Percentiles rank a stretch among this genome's conserved stretches.
Evolutionary conservation across 2,329 filamentous ascomycete genomes (phyloP).

Genomic region (Phyllosticta capitalensis): DNA sequence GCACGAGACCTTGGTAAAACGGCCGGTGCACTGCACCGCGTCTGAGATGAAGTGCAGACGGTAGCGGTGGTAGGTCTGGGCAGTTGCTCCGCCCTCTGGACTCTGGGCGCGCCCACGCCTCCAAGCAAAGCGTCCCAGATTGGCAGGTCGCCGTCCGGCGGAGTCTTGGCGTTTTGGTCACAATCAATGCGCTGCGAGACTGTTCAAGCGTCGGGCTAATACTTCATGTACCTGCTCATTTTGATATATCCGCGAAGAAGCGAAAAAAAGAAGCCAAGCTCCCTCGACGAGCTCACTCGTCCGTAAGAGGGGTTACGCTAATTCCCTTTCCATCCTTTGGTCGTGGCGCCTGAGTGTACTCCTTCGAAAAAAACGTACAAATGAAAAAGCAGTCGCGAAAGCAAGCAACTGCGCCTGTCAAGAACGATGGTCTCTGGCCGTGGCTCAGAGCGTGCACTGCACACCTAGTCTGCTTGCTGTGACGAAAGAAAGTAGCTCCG

Average conservation of each 20-base stretch:
- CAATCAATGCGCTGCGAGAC: too few species aligned
- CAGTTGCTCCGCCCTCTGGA: background rate
- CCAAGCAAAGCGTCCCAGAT: background rate
- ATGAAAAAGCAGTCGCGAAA: background rate
- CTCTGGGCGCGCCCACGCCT: background rate
- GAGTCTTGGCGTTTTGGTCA: background rate
- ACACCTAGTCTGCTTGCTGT: conserved; percentile 4
- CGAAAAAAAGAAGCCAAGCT: conserved; percentile 2
- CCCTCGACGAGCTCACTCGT: conserved; percentile 9
- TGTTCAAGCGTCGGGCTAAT: background rate
- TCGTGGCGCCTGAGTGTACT: conserved; percentile 4
- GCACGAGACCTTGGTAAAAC: too few species aligned
- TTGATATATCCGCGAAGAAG: background rate
- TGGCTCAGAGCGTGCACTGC: conserved; percentile 4
- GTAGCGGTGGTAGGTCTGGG: background rate
- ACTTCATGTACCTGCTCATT: background rate
- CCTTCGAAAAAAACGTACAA: conserved; percentile 1
- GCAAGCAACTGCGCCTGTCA: too few species aligned
- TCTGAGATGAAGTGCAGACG: background rate
- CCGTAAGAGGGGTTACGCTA: conserved; percentile 6
- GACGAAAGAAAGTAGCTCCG: conserved; percentile 7
- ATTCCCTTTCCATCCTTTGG: conserved; percentile 2
- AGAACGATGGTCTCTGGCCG: conserved; percentile 6
- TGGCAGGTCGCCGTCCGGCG: background rate
- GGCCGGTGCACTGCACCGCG: too few species aligned